These are phyloP conservation scores for Cercophora samala DNA, from an alignment of 495 filamentous ascomycete species.

Conservation along the genomic window DNA sequence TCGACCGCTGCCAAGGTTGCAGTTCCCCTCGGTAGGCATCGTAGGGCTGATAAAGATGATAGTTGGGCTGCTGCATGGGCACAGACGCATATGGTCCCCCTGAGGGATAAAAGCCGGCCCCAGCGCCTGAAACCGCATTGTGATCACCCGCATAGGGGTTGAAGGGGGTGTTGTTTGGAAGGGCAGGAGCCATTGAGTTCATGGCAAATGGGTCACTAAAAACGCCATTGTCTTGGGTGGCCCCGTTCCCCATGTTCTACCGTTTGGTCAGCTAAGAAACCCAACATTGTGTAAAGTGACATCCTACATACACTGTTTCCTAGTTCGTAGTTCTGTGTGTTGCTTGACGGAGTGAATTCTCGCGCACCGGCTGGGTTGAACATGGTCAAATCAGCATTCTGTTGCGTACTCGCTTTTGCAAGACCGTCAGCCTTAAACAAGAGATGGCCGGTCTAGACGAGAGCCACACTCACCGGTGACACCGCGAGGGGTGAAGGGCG, in stretches of 20 bases:
- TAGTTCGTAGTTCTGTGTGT: constrained; percentile 58
- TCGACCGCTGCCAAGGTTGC: constrained; percentile 74
- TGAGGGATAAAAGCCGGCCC: constrained; percentile 48
- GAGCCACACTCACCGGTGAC: constrained; percentile 34
- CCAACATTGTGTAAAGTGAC: background rate
- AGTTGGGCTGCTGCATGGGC: constrained; percentile 73
- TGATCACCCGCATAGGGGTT: constrained; percentile 68
- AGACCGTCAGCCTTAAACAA: constrained; percentile 7
- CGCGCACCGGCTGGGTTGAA: constrained; percentile 58
- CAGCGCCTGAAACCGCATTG: constrained; percentile 43
- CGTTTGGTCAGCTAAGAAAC: background rate
- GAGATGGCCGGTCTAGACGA: background rate
- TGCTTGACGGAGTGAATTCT: constrained; percentile 65
- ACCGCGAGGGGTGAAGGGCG: constrained; percentile 77
- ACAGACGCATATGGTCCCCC: constrained; percentile 43
- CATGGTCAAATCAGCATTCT: constrained; percentile 35
- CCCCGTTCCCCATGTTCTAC: constrained; percentile 13
- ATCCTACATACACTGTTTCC: constrained; percentile 56
- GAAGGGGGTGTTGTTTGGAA: constrained; percentile 48
- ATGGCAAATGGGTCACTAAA: constrained; percentile 61
- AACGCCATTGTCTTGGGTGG: constrained; percentile 23
- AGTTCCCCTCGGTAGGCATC: constrained; percentile 78
- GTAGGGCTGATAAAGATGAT: constrained; percentile 87
- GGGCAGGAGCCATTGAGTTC: constrained; percentile 49
- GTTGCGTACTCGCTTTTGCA: constrained; percentile 35